A percentile compares a stretch with the other conserved stretches of the same genome.
Evolutionary conservation across 352 stramenopile species (phyloP).

Genomic region (Pythium inflatum): DNA sequence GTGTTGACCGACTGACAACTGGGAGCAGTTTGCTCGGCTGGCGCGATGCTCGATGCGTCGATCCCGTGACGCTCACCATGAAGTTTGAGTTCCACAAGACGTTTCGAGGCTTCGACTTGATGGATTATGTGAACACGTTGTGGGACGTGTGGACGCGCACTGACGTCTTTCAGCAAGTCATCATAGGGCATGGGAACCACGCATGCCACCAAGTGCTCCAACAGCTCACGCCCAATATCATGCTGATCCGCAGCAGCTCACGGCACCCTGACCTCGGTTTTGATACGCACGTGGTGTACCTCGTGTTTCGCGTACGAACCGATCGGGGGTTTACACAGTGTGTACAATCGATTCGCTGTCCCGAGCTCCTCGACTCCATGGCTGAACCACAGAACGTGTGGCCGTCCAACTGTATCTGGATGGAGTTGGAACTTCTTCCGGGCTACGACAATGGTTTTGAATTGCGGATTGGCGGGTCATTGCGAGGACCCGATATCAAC

Average conservation of each 20-base stretch:
- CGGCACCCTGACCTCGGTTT: neutral
- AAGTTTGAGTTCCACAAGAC: constrained; percentile 22
- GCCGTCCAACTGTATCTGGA: neutral
- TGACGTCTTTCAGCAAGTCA: neutral
- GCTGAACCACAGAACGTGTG: neutral
- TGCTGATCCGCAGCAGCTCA: neutral
- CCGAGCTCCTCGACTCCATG: neutral
- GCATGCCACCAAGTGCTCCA: neutral
- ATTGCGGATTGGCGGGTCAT: neutral
- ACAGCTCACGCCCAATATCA: neutral
- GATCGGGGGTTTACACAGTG: neutral
- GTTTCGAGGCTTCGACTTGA: neutral
- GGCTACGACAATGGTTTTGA: neutral
- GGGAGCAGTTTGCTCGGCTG: constrained; percentile 15
- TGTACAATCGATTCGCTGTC: neutral
- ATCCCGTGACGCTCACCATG: neutral
- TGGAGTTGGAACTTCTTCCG: neutral
- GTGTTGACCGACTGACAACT: neutral
- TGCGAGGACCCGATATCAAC: neutral
- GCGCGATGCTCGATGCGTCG: constrained; percentile 4
- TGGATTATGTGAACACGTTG: constrained; percentile 1
- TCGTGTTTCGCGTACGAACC: neutral
- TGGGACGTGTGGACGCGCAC: constrained; percentile 7
- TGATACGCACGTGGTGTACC: neutral
- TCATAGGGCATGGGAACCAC: neutral